Percentiles rank a stretch among this genome's conserved stretches.
Evolutionary conservation across 306 rosid genomes (phyloP).

Genomic region (Spatholobus suberectus): DNA sequence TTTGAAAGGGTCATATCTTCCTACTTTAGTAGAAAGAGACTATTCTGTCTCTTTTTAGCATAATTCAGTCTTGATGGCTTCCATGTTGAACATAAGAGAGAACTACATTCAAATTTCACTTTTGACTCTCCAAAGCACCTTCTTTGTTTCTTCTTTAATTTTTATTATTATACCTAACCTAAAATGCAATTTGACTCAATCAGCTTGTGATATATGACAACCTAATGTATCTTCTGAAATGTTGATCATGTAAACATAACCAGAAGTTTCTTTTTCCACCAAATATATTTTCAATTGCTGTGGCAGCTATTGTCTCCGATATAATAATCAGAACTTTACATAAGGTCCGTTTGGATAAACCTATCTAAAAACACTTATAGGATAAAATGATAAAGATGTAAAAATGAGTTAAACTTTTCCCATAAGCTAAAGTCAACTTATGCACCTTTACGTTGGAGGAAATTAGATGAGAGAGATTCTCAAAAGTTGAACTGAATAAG

Average conservation of each 20-base stretch:
- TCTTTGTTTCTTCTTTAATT: neutral
- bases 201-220: conserved; percentile 27
- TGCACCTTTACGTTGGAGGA: neutral
- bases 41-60: conserved; percentile 24
- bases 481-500: neutral
- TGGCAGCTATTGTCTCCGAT: neutral
- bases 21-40: conserved; percentile 17
- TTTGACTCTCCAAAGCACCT: conserved; percentile 14
- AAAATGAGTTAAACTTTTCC: neutral
- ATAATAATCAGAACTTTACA: conserved; percentile 20
- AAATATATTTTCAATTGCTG: conserved; percentile 19
- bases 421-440: neutral
- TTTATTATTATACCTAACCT: neutral
- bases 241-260: conserved; percentile 30
- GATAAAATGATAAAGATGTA: neutral
- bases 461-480: neutral
- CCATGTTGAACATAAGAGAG: conserved; percentile 10
- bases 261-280: conserved; percentile 22
- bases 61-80: conserved; percentile 10
- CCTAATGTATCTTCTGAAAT: conserved; percentile 10
- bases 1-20: neutral
- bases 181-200: conserved; percentile 14
- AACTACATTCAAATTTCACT: conserved; percentile 4
- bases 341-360: neutral
- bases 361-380: neutral